These are phyloP conservation scores for Dactylellina sp. DNA, from an alignment of 2,329 filamentous ascomycete species.

Conservation along the genomic window DNA sequence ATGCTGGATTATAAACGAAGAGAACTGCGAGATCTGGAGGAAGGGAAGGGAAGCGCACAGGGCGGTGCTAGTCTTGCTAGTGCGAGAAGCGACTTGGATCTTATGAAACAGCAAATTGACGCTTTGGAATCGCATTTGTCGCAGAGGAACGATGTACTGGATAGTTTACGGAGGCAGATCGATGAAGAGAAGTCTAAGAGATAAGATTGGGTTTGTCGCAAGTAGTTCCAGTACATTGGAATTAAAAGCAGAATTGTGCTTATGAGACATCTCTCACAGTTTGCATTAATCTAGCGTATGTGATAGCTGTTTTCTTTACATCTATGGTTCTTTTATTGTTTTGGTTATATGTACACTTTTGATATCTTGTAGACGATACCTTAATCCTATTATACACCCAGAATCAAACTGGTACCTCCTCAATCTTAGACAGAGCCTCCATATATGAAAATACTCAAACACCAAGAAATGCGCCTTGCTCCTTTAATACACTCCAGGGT, in stretches of 20 bases:
- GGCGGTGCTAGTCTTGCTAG: conserved; percentile 76
- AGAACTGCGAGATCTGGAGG: conserved; percentile 79
- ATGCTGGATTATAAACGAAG: conserved; percentile 93
- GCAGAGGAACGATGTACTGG: conserved; percentile 78
- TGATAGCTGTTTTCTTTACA: conserved; percentile 23
- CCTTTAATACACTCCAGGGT: background rate
- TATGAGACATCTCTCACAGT: conserved; percentile 9
- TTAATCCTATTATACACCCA: conserved; percentile 49
- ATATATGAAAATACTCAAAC: background rate
- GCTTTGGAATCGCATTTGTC: conserved; percentile 85
- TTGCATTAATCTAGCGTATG: conserved; percentile 50
- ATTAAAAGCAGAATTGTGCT: conserved; percentile 1
- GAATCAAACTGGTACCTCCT: conserved; percentile 16
- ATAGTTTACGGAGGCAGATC: conserved; percentile 82
- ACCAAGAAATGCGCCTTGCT: background rate
- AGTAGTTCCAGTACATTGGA: conserved; percentile 9
- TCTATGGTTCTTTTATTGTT: conserved; percentile 19
- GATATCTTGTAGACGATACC: conserved; percentile 41
- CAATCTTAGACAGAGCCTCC: background rate
- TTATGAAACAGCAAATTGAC: conserved; percentile 94
- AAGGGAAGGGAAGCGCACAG: conserved; percentile 75
- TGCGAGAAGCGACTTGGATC: conserved; percentile 84
- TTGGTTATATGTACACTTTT: conserved; percentile 42
- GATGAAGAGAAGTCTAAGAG: conserved; percentile 79
- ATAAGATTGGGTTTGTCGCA: conserved; percentile 58